Evolutionary conservation across 2,329 filamentous ascomycete genomes (phyloP).

Genomic region (Aspergillus sojae): DNA sequence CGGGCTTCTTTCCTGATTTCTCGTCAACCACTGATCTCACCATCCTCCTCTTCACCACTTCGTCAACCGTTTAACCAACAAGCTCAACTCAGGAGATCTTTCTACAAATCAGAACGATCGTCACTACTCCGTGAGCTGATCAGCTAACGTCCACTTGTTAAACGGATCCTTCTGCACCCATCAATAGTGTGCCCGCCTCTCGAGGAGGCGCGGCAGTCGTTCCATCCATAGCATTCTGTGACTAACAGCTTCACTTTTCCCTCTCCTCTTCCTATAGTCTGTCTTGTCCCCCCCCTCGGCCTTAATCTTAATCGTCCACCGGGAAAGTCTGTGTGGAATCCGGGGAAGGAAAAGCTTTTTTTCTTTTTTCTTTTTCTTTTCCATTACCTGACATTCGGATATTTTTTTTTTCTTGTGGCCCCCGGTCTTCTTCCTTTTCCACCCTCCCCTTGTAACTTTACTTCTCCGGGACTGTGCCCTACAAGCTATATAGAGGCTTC

Average conservation of each 20-base stretch:
- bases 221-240: constrained; percentile 31
- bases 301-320: constrained; percentile 21
- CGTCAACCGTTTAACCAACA: background rate
- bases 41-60: background rate
- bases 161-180: background rate
- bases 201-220: constrained; percentile 12
- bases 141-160: constrained; percentile 4
- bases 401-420: constrained; percentile 14
- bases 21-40: constrained; percentile 5
- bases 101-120: constrained; percentile 1
- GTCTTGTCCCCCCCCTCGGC: constrained; percentile 13
- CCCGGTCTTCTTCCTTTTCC: constrained; percentile 8
- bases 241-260: constrained; percentile 38
- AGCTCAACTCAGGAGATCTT: background rate
- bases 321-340: constrained; percentile 30
- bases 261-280: constrained; percentile 19
- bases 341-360: constrained; percentile 31
- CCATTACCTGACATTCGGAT: constrained; percentile 10
- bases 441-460: constrained; percentile 13
- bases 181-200: constrained; percentile 19
- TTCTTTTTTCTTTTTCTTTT: constrained; percentile 4
- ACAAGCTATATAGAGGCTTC: constrained; percentile 24
- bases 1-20: background rate
- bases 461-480: constrained; percentile 17
- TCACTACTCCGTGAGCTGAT: background rate